A percentile compares a stretch with the other conserved stretches of the same genome.
phyloP scores from a whole-genome alignment of 805 yeast species.

The Ogataea allantospora region DNA sequence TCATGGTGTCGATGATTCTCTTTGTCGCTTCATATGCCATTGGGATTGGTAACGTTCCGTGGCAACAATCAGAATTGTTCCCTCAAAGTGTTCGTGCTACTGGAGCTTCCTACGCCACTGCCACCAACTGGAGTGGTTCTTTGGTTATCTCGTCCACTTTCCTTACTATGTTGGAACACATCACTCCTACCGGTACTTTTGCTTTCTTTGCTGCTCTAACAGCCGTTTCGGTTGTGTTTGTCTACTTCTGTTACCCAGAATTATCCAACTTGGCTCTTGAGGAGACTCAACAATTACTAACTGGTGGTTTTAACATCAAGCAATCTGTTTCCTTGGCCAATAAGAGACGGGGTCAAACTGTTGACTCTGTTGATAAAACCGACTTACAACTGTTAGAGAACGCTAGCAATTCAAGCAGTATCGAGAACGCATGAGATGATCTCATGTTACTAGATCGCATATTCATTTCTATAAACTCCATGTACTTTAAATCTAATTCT shows the following conservation, averaged over 20 bases:
- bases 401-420: constrained; percentile 1
- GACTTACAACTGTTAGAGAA: constrained; percentile 6
- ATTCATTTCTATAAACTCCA: no score
- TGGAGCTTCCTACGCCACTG: constrained; percentile 88
- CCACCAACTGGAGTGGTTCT: constrained; percentile 95
- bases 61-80: constrained; percentile 96
- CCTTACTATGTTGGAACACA: constrained; percentile 88
- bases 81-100: constrained; percentile 92
- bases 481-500: constrained; percentile 1
- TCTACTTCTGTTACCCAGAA: constrained; percentile 88
- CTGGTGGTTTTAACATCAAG: constrained; percentile 84
- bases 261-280: constrained; percentile 86
- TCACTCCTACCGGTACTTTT: constrained; percentile 95
- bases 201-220: constrained; percentile 85
- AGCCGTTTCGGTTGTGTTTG: constrained; percentile 66
- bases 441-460: no score
- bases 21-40: constrained; percentile 89
- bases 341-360: constrained; percentile 32
- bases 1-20: constrained; percentile 79
- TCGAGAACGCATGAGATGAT: no score
- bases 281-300: constrained; percentile 79
- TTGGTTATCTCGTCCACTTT: constrained; percentile 87
- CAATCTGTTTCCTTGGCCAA: constrained; percentile 56
- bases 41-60: constrained; percentile 96
- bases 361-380: constrained; percentile 1